Conservation (phyloP, 2,329 filamentous ascomycete genomes). For the Curvularia verruculosa region DNA sequence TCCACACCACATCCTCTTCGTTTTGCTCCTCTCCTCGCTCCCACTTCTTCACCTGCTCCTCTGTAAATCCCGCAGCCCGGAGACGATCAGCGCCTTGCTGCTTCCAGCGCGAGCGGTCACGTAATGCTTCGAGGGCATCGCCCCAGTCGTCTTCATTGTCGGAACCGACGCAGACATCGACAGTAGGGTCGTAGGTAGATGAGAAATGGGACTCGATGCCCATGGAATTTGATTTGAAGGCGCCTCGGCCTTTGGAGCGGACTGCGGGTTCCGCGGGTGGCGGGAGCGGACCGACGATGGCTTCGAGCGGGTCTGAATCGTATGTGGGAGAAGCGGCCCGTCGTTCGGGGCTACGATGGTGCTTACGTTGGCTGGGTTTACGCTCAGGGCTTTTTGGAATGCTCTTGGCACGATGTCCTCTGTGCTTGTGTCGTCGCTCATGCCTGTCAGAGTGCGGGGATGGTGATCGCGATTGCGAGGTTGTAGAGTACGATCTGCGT, state of each 20-base stretch:
- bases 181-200: slow-evolving; percentile 63
- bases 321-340: slow-evolving; percentile 30
- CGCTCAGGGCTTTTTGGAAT: background rate
- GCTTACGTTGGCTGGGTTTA: slow-evolving; percentile 1
- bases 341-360: slow-evolving; percentile 3
- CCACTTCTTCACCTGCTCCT: slow-evolving; percentile 75
- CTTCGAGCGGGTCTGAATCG: slow-evolving; percentile 74
- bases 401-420: slow-evolving; percentile 20
- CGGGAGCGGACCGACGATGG: slow-evolving; percentile 74
- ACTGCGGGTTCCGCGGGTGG: slow-evolving; percentile 56
- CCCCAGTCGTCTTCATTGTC: slow-evolving; percentile 74
- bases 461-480: slow-evolving; percentile 28
- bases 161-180: slow-evolving; percentile 60
- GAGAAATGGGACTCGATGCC: slow-evolving; percentile 84
- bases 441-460: slow-evolving; percentile 23
- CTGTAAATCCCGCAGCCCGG: slow-evolving; percentile 77
- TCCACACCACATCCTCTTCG: slow-evolving; percentile 74
- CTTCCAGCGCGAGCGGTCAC: slow-evolving; percentile 80
- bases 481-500: slow-evolving; percentile 25
- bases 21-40: slow-evolving; percentile 66
- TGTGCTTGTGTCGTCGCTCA: slow-evolving; percentile 15
- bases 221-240: slow-evolving; percentile 44
- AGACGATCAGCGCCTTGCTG: slow-evolving; percentile 77
- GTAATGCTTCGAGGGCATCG: slow-evolving; percentile 75
- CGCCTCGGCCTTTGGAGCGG: slow-evolving; percentile 47